These are phyloP conservation scores for Amylostereum chailletii DNA, from an alignment of 1,284 basidiomycete genomes.

Conservation along the genomic window DNA sequence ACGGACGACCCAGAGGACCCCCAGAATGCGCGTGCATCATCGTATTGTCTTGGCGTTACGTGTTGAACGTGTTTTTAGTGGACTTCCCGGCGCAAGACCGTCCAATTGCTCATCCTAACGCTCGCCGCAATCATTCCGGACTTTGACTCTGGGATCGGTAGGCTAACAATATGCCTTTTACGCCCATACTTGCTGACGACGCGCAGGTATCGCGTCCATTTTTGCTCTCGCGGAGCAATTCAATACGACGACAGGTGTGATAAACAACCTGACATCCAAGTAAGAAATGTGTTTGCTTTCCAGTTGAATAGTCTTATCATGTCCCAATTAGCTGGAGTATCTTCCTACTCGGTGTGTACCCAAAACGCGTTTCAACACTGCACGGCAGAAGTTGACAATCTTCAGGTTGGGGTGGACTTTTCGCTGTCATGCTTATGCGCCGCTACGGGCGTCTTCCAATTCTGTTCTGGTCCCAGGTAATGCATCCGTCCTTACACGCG, in stretches of 20 bases:
- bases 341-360: conserved; percentile 43
- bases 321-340: conserved; percentile 48
- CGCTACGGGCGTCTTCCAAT: conserved; percentile 52
- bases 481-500: too few species aligned
- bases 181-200: neutral
- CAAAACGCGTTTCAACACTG: neutral
- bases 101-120: conserved; percentile 52
- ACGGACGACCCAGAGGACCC: conserved; percentile 56
- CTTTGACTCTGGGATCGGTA: conserved; percentile 61
- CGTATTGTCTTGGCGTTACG: neutral
- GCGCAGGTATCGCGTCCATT: conserved; percentile 45
- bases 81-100: conserved; percentile 29
- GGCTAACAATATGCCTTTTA: conserved; percentile 6
- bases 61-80: conserved; percentile 10
- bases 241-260: conserved; percentile 46
- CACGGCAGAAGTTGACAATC: neutral
- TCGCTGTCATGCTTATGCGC: conserved; percentile 51
- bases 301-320: conserved; percentile 1
- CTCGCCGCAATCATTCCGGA: conserved; percentile 62
- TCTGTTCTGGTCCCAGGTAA: conserved; percentile 54
- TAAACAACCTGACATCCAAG: conserved; percentile 61
- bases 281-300: conserved; percentile 18
- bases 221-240: conserved; percentile 52
- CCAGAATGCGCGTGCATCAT: conserved; percentile 43
- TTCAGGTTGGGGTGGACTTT: conserved; percentile 51